phyloP scores from a whole-genome alignment of 352 stramenopile genomes.

The Phytophthora agathidicida region DNA sequence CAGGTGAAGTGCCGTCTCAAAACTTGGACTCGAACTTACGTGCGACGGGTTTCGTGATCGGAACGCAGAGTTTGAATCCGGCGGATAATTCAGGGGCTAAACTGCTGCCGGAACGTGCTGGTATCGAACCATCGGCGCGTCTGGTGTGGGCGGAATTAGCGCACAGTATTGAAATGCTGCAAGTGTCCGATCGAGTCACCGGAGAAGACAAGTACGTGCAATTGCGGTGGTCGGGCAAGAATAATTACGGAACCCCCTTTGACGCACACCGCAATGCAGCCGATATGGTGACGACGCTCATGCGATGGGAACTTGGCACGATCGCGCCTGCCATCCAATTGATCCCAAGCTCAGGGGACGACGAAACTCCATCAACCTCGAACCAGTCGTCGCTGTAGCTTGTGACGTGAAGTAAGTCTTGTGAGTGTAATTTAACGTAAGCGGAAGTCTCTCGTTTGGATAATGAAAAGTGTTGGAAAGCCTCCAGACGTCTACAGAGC shows the following conservation, averaged over 20 bases:
- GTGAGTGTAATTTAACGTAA: slow-evolving; percentile 30
- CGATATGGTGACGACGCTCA: slow-evolving; percentile 51
- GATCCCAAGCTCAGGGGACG: slow-evolving; percentile 24
- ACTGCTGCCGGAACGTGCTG: slow-evolving; percentile 33
- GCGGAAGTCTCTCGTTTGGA: slow-evolving; percentile 18
- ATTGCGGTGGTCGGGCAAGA: slow-evolving; percentile 54
- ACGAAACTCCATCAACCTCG: neutral
- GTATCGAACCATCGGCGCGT: slow-evolving; percentile 33
- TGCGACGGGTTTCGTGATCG: slow-evolving; percentile 46
- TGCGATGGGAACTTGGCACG: slow-evolving; percentile 55
- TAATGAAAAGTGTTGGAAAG: slow-evolving; percentile 26
- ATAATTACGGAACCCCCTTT: slow-evolving; percentile 55
- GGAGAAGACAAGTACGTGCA: slow-evolving; percentile 35
- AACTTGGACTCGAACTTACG: slow-evolving; percentile 14
- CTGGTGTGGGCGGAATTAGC: slow-evolving; percentile 53
- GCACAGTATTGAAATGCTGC: slow-evolving; percentile 52
- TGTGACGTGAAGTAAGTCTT: too few relatives aligned
- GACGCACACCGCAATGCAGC: slow-evolving; percentile 53
- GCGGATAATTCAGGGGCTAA: slow-evolving; percentile 36
- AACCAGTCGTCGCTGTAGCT: slow-evolving; percentile 7
- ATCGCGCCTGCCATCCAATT: slow-evolving; percentile 46
- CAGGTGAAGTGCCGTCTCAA: slow-evolving; percentile 11
- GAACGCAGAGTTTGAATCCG: slow-evolving; percentile 58
- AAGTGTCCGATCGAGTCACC: slow-evolving; percentile 32
- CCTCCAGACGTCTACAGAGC: neutral